Conservation (phyloP, 1,284 basidiomycete species). For the Pascua sp. region DNA sequence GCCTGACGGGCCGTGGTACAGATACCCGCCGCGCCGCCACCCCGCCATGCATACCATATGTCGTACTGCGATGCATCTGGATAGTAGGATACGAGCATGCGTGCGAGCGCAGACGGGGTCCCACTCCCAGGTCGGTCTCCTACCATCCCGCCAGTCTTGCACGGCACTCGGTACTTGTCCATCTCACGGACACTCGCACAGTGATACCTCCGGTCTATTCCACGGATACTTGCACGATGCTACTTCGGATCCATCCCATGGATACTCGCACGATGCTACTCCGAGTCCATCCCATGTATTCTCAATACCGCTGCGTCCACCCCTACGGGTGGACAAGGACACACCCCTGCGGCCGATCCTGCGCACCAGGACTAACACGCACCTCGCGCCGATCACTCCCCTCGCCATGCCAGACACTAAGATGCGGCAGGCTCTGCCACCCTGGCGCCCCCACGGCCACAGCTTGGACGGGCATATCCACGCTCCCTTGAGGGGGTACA, state of each 20-base stretch:
- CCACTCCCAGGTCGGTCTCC: background rate
- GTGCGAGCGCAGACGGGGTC: background rate
- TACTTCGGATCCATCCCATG: background rate
- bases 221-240: background rate
- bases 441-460: constrained; percentile 31
- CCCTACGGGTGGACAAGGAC: constrained; percentile 10
- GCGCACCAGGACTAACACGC: constrained; percentile 8
- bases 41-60: background rate
- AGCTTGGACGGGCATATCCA: constrained; percentile 23
- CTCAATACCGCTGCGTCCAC: no score
- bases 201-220: background rate
- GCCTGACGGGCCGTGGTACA: no score
- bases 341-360: constrained; percentile 6
- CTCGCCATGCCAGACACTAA: constrained; percentile 35
- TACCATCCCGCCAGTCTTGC: background rate
- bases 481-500: constrained; percentile 22
- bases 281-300: background rate
- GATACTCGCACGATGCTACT: background rate
- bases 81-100: no score
- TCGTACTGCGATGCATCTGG: no score
- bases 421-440: constrained; percentile 31
- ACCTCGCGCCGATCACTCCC: constrained; percentile 34
- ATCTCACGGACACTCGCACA: background rate
- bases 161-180: background rate
- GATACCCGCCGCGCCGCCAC: background rate